These are phyloP conservation scores for Marsdenia floribunda DNA, from an alignment of 257 asterid species.

Conservation along the genomic window DNA sequence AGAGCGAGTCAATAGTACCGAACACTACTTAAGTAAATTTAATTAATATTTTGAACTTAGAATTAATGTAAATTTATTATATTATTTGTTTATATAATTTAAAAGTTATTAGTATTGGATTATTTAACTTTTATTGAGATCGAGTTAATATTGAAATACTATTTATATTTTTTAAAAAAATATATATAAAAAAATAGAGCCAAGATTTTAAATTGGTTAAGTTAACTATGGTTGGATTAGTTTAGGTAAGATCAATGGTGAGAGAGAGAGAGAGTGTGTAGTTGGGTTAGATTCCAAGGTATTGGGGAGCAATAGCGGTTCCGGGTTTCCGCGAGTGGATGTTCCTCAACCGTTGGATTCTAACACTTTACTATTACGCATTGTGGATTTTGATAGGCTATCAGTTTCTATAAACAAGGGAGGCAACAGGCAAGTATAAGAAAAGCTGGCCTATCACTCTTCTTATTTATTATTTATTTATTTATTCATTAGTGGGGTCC, in stretches of 20 bases:
- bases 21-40: too few species aligned
- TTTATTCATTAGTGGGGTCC: too few species aligned
- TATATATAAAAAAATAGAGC: too few species aligned
- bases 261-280: conserved; percentile 1
- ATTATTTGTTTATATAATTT: background rate
- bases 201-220: background rate
- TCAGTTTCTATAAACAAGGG: background rate
- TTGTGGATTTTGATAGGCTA: conserved; percentile 14
- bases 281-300: conserved; percentile 40
- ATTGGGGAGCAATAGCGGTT: conserved; percentile 49
- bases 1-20: too few species aligned
- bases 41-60: too few species aligned
- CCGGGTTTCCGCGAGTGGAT: conserved; percentile 54
- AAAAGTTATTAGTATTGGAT: too few species aligned
- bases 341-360: conserved; percentile 41
- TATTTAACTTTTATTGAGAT: too few species aligned
- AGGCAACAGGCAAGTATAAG: background rate
- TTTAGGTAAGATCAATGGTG: conserved; percentile 2
- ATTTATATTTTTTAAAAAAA: too few species aligned
- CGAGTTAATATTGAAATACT: too few species aligned
- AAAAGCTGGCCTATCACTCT: conserved; percentile 22
- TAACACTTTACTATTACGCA: background rate
- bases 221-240: conserved; percentile 27
- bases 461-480: background rate
- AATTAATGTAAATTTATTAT: too few species aligned